Evolutionary conservation across 495 filamentous ascomycete genomes (phyloP).

Genomic region (Gamarada debralockiae): DNA sequence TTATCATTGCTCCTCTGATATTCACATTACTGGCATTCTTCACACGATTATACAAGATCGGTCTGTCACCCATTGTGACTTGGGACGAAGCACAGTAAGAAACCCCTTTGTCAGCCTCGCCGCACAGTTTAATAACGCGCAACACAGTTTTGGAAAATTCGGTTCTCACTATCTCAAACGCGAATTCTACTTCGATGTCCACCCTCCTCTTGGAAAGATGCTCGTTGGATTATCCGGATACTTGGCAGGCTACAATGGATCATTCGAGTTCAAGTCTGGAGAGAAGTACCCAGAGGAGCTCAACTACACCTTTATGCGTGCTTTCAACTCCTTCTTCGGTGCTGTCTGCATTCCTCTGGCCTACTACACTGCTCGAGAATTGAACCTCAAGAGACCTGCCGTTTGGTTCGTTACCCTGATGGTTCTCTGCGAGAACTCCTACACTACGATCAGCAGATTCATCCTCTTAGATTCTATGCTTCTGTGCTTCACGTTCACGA

Average conservation of each 20-base stretch:
- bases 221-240: constrained; percentile 94
- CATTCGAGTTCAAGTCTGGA: constrained; percentile 99
- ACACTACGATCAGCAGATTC: constrained; percentile 96
- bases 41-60: constrained; percentile 93
- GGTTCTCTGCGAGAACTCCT: constrained; percentile 98
- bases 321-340: constrained; percentile 95
- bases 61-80: constrained; percentile 90
- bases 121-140: constrained; percentile 6
- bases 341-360: constrained; percentile 89
- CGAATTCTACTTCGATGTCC: constrained; percentile 99
- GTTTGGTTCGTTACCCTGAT: constrained; percentile 95
- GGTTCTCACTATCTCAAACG: constrained; percentile 98
- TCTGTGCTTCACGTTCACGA: constrained; percentile 95
- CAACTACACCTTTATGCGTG: constrained; percentile 97
- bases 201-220: constrained; percentile 97
- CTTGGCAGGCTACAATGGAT: constrained; percentile 96
- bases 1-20: constrained; percentile 79
- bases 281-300: constrained; percentile 90
- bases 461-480: constrained; percentile 98
- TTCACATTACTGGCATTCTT: constrained; percentile 89
- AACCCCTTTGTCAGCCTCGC: constrained; percentile 12
- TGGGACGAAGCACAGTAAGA: constrained; percentile 98
- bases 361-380: constrained; percentile 88
- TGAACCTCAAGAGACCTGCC: constrained; percentile 78
- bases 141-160: constrained; percentile 90